phyloP scores from a whole-genome alignment of 2,329 filamentous ascomycete genomes.

The Aureobasidium leucospermi region DNA sequence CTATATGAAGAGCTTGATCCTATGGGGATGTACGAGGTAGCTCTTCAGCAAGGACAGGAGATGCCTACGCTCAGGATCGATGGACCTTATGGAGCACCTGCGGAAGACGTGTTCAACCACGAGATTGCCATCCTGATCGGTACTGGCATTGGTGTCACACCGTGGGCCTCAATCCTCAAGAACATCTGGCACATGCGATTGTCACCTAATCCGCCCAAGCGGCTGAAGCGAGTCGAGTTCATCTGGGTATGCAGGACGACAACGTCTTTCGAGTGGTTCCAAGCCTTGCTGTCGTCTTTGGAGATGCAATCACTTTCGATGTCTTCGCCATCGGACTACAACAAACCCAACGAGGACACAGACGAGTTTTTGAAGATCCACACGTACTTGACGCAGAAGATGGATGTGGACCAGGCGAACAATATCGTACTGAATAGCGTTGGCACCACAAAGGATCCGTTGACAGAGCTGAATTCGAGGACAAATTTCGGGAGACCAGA shows the following conservation, averaged over 20 bases:
- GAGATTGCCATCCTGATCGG: slow-evolving; percentile 81
- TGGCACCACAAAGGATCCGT: slow-evolving; percentile 75
- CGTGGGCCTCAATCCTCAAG: slow-evolving; percentile 83
- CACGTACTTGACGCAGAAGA: slow-evolving; percentile 89
- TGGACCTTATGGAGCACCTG: slow-evolving; percentile 91
- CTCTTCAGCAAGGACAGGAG: slow-evolving; percentile 81
- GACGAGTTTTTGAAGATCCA: slow-evolving; percentile 92
- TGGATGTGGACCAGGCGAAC: slow-evolving; percentile 85
- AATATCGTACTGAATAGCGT: slow-evolving; percentile 97
- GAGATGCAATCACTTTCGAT: slow-evolving; percentile 74
- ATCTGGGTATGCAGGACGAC: slow-evolving; percentile 98
- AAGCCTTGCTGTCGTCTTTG: slow-evolving; percentile 82
- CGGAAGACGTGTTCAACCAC: slow-evolving; percentile 94
- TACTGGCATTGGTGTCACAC: slow-evolving; percentile 80
- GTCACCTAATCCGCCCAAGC: slow-evolving; percentile 77
- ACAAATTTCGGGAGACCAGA: slow-evolving; percentile 96
- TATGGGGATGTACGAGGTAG: slow-evolving; percentile 96
- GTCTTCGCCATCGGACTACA: slow-evolving; percentile 36
- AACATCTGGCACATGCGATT: slow-evolving; percentile 97
- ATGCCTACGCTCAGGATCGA: slow-evolving; percentile 90
- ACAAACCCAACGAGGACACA: slow-evolving; percentile 58
- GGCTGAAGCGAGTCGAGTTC: slow-evolving; percentile 91
- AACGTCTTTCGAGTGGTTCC: slow-evolving; percentile 97
- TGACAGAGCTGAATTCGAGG: slow-evolving; percentile 81
- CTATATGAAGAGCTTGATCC: slow-evolving; percentile 87